phyloP scores from a whole-genome alignment of 2,329 filamentous ascomycete species.

The Sporothrix variecibatus region DNA sequence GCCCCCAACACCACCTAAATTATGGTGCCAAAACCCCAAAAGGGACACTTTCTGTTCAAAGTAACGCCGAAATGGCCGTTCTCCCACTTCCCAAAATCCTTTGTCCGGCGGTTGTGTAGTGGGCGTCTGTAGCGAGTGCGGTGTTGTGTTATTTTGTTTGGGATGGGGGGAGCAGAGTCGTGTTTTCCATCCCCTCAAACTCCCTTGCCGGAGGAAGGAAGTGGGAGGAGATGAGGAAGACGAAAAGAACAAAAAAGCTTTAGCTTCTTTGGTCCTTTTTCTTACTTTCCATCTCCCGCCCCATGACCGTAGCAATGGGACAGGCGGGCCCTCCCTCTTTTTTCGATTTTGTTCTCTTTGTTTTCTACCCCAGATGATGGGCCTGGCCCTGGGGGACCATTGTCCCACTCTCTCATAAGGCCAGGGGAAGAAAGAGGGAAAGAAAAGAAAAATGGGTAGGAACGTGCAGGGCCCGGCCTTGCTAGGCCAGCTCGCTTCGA shows the following conservation, averaged over 20 bases:
- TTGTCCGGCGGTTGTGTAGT: neutral
- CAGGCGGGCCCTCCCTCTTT: neutral
- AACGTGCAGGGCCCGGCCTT: neutral
- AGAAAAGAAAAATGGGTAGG: neutral
- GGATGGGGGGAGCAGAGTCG: neutral
- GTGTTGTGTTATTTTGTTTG: neutral
- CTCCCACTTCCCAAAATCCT: neutral
- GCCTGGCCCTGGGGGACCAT: neutral
- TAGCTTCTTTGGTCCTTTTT: slow-evolving; percentile 8
- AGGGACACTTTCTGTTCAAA: neutral
- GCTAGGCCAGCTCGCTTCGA: slow-evolving; percentile 4
- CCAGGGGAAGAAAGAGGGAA: neutral
- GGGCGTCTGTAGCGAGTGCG: neutral
- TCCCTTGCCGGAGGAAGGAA: neutral
- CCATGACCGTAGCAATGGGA: neutral
- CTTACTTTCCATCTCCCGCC: neutral
- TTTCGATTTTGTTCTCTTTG: neutral
- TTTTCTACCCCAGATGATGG: slow-evolving; percentile 12
- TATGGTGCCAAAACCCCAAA: neutral
- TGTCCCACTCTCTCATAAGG: neutral
- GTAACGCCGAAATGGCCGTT: slow-evolving; percentile 12
- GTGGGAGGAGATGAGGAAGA: neutral
- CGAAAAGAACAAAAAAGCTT: neutral
- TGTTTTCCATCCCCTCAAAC: no score
- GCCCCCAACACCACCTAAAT: no score